A percentile compares a stretch with the other conserved stretches of the same genome.
phyloP scores from a whole-genome alignment of 805 yeast genomes.

The Wickerhamiella shivajii region DNA sequence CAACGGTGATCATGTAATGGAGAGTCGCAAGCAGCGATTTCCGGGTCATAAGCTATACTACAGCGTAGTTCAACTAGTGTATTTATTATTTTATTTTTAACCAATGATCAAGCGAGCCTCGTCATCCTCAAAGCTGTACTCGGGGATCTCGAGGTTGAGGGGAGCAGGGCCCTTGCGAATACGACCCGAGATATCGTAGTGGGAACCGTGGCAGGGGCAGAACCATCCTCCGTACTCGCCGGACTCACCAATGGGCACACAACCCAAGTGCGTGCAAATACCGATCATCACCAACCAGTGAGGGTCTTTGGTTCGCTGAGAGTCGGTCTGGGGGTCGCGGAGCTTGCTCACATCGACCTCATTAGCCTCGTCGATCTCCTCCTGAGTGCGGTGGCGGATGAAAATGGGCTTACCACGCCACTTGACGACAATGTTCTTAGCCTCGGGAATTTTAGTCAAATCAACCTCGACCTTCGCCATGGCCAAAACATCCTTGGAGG shows the following conservation, averaged over 20 bases:
- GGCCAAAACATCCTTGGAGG: conserved; percentile 97
- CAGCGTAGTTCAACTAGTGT: too few relatives aligned
- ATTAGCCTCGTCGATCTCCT: conserved; percentile 92
- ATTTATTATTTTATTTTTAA: too few relatives aligned
- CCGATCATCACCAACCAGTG: conserved; percentile 99
- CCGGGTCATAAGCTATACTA: too few relatives aligned
- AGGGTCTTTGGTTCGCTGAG: conserved; percentile 90
- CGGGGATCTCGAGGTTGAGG: conserved; percentile 91
- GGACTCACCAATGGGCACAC: conserved; percentile 99
- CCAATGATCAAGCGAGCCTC: conserved; percentile 69
- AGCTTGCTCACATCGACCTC: conserved; percentile 55
- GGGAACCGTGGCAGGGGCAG: conserved; percentile 99
- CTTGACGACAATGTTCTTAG: conserved; percentile 94
- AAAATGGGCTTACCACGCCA: conserved; percentile 99
- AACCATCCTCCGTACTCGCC: conserved; percentile 99
- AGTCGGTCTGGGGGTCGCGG: conserved; percentile 90
- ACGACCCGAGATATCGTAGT: conserved; percentile 99
- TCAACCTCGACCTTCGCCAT: conserved; percentile 99
- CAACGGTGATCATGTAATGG: conserved; percentile 52
- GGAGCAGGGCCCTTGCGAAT: conserved; percentile 99
- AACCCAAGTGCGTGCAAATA: conserved; percentile 98
- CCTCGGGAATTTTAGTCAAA: conserved; percentile 84
- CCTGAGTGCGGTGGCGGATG: conserved; percentile 93
- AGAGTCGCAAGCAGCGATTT: too few relatives aligned
- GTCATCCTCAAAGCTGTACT: conserved; percentile 74